Evolutionary conservation across 2,329 filamentous ascomycete species (phyloP).

Genomic region (Alternaria novae-zelandiae): DNA sequence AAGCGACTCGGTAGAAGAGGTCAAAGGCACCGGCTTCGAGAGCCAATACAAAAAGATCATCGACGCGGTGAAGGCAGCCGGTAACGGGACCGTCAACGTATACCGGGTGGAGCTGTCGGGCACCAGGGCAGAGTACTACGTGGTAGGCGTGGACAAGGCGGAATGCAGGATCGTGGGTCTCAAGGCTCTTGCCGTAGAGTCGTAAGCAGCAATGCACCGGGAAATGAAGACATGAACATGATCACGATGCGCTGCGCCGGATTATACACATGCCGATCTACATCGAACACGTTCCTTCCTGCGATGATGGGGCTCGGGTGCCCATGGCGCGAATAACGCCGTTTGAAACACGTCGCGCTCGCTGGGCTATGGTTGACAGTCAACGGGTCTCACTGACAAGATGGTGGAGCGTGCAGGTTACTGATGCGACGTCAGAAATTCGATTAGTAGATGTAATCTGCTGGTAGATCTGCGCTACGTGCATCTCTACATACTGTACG

Average conservation of each 20-base stretch:
- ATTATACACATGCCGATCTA: not conserved
- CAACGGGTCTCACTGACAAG: constrained; percentile 3
- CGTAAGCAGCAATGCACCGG: constrained; percentile 20
- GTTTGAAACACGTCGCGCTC: constrained; percentile 8
- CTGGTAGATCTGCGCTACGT: not conserved
- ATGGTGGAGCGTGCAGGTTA: not conserved
- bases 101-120: constrained; percentile 71
- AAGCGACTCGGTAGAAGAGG: constrained; percentile 66
- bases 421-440: not conserved
- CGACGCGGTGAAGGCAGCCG: constrained; percentile 71
- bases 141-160: constrained; percentile 68
- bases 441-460: not conserved
- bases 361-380: constrained; percentile 4
- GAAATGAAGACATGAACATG: not conserved
- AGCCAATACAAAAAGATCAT: constrained; percentile 74
- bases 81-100: constrained; percentile 73
- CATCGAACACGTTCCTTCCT: not conserved
- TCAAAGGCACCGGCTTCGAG: constrained; percentile 74
- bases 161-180: constrained; percentile 73
- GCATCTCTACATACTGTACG: not conserved
- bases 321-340: constrained; percentile 6
- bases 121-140: constrained; percentile 78
- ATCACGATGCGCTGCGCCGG: not conserved
- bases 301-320: not conserved
- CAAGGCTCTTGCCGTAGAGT: constrained; percentile 79